Conservation (phyloP, 179 eudicot genomes). For the Carnegiea gigantea region DNA sequence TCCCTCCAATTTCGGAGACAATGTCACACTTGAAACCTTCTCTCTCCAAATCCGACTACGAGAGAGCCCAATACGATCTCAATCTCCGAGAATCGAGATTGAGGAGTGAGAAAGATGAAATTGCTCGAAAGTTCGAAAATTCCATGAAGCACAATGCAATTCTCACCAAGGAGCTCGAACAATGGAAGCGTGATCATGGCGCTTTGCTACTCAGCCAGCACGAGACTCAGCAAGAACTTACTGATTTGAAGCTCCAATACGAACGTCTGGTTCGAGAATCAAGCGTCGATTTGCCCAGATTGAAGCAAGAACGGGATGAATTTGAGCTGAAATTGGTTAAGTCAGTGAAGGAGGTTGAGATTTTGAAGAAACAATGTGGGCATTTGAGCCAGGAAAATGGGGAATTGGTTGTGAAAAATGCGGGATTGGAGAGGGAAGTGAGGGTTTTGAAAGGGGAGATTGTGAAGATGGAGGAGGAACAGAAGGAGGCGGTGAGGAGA, state of each 20-base stretch:
- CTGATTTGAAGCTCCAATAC: not conserved
- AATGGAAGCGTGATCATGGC: slow-evolving; percentile 9
- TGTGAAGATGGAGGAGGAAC: slow-evolving; percentile 1
- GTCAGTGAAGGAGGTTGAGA: not conserved
- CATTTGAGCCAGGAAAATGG: slow-evolving; percentile 14
- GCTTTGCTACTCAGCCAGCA: not conserved
- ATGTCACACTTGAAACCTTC: not conserved
- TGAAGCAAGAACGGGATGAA: not conserved
- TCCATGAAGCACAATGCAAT: not conserved
- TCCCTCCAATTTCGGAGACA: not conserved
- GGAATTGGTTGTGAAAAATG: not conserved
- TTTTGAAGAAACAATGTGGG: slow-evolving; percentile 6
- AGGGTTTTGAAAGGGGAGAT: not conserved
- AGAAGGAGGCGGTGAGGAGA: slow-evolving; percentile 2
- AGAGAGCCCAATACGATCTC: not conserved
- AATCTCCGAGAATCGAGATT: not conserved
- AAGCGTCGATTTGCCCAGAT: not conserved
- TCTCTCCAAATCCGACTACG: not conserved
- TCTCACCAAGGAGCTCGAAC: slow-evolving; percentile 13
- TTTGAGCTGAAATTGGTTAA: not conserved
- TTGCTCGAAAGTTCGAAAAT: not conserved
- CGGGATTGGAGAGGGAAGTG: not conserved
- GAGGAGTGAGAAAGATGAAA: not conserved
- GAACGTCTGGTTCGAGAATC: too few relatives aligned
- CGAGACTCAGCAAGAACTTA: not conserved